Conservation (phyloP, 2,329 filamentous ascomycete species). For the Alternaria ethzedia region DNA sequence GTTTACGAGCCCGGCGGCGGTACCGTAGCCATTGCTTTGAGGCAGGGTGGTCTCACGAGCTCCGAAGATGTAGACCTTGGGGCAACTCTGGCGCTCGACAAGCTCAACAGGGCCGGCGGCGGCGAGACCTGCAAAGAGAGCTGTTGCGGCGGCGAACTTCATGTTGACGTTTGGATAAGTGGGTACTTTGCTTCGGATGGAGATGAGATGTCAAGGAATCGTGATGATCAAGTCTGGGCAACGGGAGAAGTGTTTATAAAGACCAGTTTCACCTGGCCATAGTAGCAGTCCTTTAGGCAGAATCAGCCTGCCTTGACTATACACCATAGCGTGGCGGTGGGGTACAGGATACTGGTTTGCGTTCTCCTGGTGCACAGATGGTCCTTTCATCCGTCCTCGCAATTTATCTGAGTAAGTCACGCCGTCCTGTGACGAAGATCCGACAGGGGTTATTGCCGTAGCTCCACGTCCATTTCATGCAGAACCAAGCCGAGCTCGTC, state of each 20-base stretch:
- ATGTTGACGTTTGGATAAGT: constrained; percentile 20
- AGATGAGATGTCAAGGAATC: constrained; percentile 12
- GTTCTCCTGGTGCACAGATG: constrained; percentile 14
- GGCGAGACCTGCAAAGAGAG: constrained; percentile 39
- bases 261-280: constrained; percentile 4
- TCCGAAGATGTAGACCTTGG: constrained; percentile 54
- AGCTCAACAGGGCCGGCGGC: constrained; percentile 47
- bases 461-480: constrained; percentile 28
- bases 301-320: constrained; percentile 28
- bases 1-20: constrained; percentile 50
- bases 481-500: constrained; percentile 32
- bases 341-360: constrained; percentile 24
- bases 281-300: constrained; percentile 39
- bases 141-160: constrained; percentile 42
- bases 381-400: constrained; percentile 44
- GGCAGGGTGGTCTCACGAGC: constrained; percentile 53
- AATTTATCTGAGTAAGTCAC: constrained; percentile 32
- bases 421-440: constrained; percentile 29
- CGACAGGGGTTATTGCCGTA: constrained; percentile 33
- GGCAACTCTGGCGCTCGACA: constrained; percentile 47
- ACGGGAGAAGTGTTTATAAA: constrained; percentile 25
- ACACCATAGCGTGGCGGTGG: constrained; percentile 31
- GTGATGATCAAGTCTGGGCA: constrained; percentile 20
- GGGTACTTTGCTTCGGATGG: constrained; percentile 3
- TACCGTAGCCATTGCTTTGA: constrained; percentile 50